Evolutionary conservation across 768 basidiomycete genomes (phyloP).

Genomic region (Rhodotorula babjevae): DNA sequence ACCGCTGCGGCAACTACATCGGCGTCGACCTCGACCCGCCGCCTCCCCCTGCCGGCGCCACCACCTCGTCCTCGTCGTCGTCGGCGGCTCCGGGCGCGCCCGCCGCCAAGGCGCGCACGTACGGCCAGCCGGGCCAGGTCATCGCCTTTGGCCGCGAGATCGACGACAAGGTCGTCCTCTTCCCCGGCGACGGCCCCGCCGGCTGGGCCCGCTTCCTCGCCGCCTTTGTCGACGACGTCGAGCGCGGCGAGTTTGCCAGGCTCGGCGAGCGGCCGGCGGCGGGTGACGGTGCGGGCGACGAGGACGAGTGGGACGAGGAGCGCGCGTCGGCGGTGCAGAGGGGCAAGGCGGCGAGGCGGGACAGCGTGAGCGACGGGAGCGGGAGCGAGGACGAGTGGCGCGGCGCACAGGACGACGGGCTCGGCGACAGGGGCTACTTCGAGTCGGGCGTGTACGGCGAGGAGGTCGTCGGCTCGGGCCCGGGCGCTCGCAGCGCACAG

Average conservation of each 20-base stretch:
- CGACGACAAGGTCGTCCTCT: constrained; percentile 93
- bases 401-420: constrained; percentile 61
- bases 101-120: constrained; percentile 27
- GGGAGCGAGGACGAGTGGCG: constrained; percentile 53
- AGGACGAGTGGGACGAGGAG: not conserved
- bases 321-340: not conserved
- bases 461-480: constrained; percentile 55
- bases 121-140: constrained; percentile 77
- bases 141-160: constrained; percentile 99
- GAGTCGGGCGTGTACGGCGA: constrained; percentile 72
- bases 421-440: constrained; percentile 84
- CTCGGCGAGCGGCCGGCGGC: constrained; percentile 25
- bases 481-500: constrained; percentile 41
- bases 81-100: not conserved
- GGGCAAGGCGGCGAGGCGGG: not conserved
- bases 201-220: constrained; percentile 97
- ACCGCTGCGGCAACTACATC: constrained; percentile 92
- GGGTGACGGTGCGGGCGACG: not conserved
- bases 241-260: constrained; percentile 64
- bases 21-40: constrained; percentile 86
- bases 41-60: not conserved
- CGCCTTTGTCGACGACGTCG: constrained; percentile 83
- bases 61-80: not conserved
- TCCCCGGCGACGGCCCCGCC: constrained; percentile 78
- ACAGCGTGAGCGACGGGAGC: not conserved